Evolutionary conservation across 257 asterid species (phyloP).

Genomic region (Linderniella brevidens): DNA sequence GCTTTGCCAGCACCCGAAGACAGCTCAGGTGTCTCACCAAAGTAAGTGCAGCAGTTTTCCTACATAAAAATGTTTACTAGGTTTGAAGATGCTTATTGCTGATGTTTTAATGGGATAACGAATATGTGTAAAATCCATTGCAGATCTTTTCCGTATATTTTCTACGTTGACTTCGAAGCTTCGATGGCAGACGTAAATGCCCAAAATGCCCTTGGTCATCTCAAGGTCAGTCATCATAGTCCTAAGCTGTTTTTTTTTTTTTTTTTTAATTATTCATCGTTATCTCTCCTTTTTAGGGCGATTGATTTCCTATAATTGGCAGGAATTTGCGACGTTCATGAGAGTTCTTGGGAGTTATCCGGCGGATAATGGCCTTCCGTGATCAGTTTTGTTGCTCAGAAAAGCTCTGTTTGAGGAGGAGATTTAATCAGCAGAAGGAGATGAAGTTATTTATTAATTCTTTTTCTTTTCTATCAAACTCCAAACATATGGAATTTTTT

Average conservation of each 20-base stretch:
- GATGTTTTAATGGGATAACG: no score
- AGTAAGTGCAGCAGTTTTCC: conserved; percentile 29
- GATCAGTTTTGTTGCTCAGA: conserved; percentile 9
- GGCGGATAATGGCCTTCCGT: conserved; percentile 61
- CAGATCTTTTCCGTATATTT: conserved; percentile 87
- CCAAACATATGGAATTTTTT: no score
- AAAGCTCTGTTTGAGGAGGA: no score
- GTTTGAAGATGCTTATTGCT: no score
- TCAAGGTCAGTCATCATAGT: conserved; percentile 30
- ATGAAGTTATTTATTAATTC: no score
- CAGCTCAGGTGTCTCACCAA: conserved; percentile 37
- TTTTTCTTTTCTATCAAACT: no score
- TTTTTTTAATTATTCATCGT: no score
- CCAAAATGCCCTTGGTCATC: conserved; percentile 91
- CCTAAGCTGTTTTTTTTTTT: no score
- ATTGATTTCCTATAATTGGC: conserved; percentile 14
- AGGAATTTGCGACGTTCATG: conserved; percentile 90
- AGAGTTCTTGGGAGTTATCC: conserved; percentile 98
- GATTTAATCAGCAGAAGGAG: no score
- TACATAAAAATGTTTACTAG: background rate
- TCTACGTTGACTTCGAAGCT: conserved; percentile 96
- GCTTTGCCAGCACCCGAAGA: conserved; percentile 54
- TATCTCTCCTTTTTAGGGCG: no score
- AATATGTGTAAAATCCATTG: background rate
- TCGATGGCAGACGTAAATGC: conserved; percentile 98